These are phyloP conservation scores for Candida boidinii DNA, from an alignment of 805 yeast species.

Conservation along the genomic window DNA sequence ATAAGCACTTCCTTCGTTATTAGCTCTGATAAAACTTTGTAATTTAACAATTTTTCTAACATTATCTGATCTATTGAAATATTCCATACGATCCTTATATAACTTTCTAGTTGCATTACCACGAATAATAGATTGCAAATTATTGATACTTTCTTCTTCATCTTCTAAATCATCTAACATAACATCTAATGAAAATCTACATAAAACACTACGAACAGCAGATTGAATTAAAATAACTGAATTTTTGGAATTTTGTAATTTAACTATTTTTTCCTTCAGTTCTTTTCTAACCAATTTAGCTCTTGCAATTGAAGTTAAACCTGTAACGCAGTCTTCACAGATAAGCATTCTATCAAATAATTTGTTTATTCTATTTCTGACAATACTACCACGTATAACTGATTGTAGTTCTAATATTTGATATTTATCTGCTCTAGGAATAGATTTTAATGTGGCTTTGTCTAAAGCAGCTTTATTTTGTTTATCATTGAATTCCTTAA, in stretches of 20 bases:
- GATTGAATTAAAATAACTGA: conserved; percentile 45
- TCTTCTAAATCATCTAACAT: conserved; percentile 44
- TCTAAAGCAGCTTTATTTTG: too few species aligned
- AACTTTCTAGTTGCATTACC: conserved; percentile 35
- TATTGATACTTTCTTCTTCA: conserved; percentile 28
- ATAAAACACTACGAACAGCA: conserved; percentile 51
- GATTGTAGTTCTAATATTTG: conserved; percentile 35
- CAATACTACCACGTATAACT: conserved; percentile 35
- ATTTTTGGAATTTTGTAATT: conserved; percentile 11
- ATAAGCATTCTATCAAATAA: conserved; percentile 32
- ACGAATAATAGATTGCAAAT: conserved; percentile 47
- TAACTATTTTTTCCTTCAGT: conserved; percentile 10
- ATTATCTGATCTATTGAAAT: conserved; percentile 44
- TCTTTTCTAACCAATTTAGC: conserved; percentile 31
- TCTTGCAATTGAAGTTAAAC: conserved; percentile 33
- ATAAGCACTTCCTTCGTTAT: conserved; percentile 64
- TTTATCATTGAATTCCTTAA: too few species aligned
- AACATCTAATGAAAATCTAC: conserved; percentile 48
- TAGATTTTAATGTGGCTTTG: not conserved
- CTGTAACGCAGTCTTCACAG: conserved; percentile 27
- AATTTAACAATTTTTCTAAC: conserved; percentile 54
- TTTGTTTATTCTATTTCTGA: conserved; percentile 32
- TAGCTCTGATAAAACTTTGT: conserved; percentile 67
- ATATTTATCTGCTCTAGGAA: not conserved
- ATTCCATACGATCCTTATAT: conserved; percentile 25